Evolutionary conservation across 139 green algal species (phyloP), one percentile per base, ranked within the genome.

Genomic region (Chlorella sp.): DNA sequence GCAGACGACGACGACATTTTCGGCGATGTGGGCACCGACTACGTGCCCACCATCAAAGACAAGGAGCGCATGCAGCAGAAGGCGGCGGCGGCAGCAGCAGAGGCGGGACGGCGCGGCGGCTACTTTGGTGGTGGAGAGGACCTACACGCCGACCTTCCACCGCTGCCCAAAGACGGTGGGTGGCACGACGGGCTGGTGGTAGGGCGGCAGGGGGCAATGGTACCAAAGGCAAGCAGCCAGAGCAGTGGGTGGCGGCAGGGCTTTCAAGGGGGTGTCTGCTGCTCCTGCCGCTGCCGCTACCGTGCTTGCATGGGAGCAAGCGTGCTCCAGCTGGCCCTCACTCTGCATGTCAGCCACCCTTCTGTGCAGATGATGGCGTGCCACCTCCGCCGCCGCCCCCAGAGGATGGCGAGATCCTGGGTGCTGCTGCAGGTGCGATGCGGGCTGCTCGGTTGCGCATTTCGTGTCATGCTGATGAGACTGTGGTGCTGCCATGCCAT

Each of bases 1-100:
- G 75, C 44, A 20, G 91, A 95, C 1, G 93, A 95, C n/a, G 95
- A 98, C 17, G 95, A 99, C 87, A 99, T 99, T 60, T 99, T 99
- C 92, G 96, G 84, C 0, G 96, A 98, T 64, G 96, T 91, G 16
- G 96, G 95, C 25, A 96, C 83, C 0, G 96, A 99, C 74, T 99
- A 99, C 82, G 86, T 89, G 74, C 90, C 90, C 13, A 90, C 92
- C 36, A 23, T 82, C 60, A 82, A 82, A 38, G 68, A 93, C 18
- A 85, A 60, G 51, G 51, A 60, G 51, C 51, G 51, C 51, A 60
- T 60, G 51, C 51, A 60, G 51, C 51, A 86, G n/a, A 75, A 84
- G 17, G 90, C 38, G 47, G 51, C 39, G 21, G 51, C 26, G 28
- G 68, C 71, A 64, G 68, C 71, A 64, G 78, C 71, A 68, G 79